Percentiles rank a stretch among this genome's conserved stretches.
Evolutionary conservation across 371 early-diverging fungal genomes (phyloP).

Genomic region (Dichotomocladium elegans): DNA sequence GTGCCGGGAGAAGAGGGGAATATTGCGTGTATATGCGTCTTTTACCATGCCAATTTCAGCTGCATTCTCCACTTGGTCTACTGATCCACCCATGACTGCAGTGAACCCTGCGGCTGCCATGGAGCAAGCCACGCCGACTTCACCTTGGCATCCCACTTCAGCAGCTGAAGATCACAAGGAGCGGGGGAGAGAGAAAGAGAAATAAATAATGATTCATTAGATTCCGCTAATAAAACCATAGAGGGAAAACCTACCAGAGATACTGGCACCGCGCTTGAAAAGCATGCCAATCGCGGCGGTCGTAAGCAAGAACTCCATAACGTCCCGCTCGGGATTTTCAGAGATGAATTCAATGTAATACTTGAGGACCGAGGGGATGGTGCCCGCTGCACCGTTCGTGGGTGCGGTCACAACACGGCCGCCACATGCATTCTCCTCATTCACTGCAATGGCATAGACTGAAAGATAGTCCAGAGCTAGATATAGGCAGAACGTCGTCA

Average conservation of each 20-base stretch:
- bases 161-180: slow-evolving; percentile 54
- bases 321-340: slow-evolving; percentile 81
- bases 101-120: slow-evolving; percentile 96
- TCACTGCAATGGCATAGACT: slow-evolving; percentile 94
- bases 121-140: slow-evolving; percentile 90
- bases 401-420: slow-evolving; percentile 93
- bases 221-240: neutral
- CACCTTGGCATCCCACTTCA: slow-evolving; percentile 94
- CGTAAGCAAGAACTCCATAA: slow-evolving; percentile 89
- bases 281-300: slow-evolving; percentile 95
- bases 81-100: slow-evolving; percentile 93
- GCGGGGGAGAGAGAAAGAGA: neutral
- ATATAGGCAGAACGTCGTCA: neutral
- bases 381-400: slow-evolving; percentile 92
- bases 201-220: neutral
- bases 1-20: neutral
- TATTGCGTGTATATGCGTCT: neutral
- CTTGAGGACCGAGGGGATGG: slow-evolving; percentile 90
- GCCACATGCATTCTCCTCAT: slow-evolving; percentile 96
- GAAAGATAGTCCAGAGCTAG: slow-evolving; percentile 91
- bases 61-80: slow-evolving; percentile 90
- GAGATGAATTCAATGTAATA: slow-evolving; percentile 93
- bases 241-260: slow-evolving; percentile 50
- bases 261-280: slow-evolving; percentile 92
- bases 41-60: slow-evolving; percentile 92